phyloP scores from a whole-genome alignment of 202 grass and related monocot species.

The Musa balbisiana region DNA sequence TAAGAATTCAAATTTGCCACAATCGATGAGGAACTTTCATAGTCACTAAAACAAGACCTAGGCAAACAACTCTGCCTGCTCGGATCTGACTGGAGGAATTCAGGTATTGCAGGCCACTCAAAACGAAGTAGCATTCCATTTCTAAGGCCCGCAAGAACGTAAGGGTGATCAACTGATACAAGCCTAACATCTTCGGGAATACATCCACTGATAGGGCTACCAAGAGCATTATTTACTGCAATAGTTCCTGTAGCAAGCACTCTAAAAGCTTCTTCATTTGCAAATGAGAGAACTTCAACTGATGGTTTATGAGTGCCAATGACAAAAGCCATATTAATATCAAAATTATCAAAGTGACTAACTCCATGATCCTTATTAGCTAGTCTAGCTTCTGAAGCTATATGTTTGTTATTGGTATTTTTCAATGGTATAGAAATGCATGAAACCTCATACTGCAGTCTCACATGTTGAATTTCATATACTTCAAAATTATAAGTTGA shows the following conservation, averaged over 20 bases:
- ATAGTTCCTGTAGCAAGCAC: conserved; percentile 53
- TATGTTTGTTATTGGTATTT: conserved; percentile 23
- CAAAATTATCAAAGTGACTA: conserved; percentile 30
- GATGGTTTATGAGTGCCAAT: conserved; percentile 98
- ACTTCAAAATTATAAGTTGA: conserved; percentile 64
- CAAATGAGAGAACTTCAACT: conserved; percentile 76
- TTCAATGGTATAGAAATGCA: conserved; percentile 73
- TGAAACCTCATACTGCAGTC: conserved; percentile 72
- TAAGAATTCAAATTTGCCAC: conserved; percentile 21
- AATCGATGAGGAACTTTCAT: conserved; percentile 30
- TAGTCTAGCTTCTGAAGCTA: conserved; percentile 26
- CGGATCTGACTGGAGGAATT: conserved; percentile 32
- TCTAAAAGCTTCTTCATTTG: conserved; percentile 49
- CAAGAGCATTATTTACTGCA: conserved; percentile 66
- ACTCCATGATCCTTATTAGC: conserved; percentile 22
- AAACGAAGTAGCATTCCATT: conserved; percentile 96
- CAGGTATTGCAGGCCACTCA: conserved; percentile 41
- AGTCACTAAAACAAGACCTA: conserved; percentile 17
- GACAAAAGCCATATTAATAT: conserved; percentile 56
- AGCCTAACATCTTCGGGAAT: conserved; percentile 88
- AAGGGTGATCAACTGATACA: conserved; percentile 62
- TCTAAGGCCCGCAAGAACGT: conserved; percentile 84
- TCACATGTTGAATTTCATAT: conserved; percentile 57
- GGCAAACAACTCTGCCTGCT: conserved; percentile 29
- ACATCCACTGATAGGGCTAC: conserved; percentile 83